These are phyloP conservation scores for Nothopassalora personata DNA, from an alignment of 2,329 filamentous ascomycete genomes.

Conservation along the genomic window DNA sequence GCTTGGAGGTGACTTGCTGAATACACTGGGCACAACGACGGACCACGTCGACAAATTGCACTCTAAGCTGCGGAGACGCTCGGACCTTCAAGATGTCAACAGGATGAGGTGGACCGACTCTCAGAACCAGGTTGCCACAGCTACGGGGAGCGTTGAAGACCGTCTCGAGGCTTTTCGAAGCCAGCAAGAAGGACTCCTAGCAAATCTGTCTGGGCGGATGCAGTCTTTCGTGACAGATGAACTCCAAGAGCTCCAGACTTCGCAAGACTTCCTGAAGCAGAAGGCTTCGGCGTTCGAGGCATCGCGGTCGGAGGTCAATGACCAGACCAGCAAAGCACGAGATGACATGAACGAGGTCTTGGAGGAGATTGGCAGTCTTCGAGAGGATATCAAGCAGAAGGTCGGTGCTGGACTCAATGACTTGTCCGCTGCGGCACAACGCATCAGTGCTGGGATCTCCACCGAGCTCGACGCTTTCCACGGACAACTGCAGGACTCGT, in stretches of 20 bases:
- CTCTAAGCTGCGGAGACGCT: constrained; percentile 80
- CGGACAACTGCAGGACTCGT: constrained; percentile 75
- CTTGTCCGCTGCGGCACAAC: constrained; percentile 76
- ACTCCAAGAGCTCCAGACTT: constrained; percentile 62
- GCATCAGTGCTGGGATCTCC: constrained; percentile 84
- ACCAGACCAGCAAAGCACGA: constrained; percentile 63
- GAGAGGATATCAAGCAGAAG: constrained; percentile 79
- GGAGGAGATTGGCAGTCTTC: constrained; percentile 83
- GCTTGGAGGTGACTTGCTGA: constrained; percentile 70
- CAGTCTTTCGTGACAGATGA: constrained; percentile 71
- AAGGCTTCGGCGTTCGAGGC: constrained; percentile 63
- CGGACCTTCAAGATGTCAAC: constrained; percentile 76
- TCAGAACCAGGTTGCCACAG: constrained; percentile 67
- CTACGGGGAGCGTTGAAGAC: constrained; percentile 70
- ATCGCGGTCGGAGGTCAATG: constrained; percentile 63
- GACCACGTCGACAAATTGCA: constrained; percentile 75
- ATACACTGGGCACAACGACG: constrained; percentile 71
- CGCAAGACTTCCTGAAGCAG: constrained; percentile 64
- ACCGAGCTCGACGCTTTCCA: constrained; percentile 82
- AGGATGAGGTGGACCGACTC: constrained; percentile 72
- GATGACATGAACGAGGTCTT: constrained; percentile 87
- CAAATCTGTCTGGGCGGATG: constrained; percentile 65
- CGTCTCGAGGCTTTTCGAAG: constrained; percentile 67
- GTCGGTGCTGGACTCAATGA: constrained; percentile 80
- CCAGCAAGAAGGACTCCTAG: constrained; percentile 67